phyloP scores from a whole-genome alignment of 2,329 filamentous ascomycete species.

The Colletotrichum sp. region DNA sequence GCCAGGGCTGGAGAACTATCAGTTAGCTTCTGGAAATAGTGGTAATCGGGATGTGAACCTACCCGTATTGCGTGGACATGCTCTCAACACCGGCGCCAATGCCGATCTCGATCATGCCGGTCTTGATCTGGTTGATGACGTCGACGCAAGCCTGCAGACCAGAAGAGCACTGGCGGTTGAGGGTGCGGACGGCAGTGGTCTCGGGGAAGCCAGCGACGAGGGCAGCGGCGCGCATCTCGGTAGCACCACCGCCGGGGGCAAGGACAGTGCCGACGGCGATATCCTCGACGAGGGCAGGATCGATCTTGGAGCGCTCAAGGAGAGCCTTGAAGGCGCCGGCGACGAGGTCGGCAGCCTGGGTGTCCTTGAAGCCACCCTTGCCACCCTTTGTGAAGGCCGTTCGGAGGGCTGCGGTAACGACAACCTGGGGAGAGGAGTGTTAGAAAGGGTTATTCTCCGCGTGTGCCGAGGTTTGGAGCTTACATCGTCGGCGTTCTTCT shows the following conservation, averaged over 20 bases:
- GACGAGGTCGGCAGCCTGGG: constrained; percentile 83
- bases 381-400: constrained; percentile 92
- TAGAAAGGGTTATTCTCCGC: constrained; percentile 18
- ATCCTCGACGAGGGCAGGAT: constrained; percentile 88
- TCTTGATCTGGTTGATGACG: constrained; percentile 88
- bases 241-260: constrained; percentile 90
- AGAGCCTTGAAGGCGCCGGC: constrained; percentile 82
- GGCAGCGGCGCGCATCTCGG: constrained; percentile 92
- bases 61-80: constrained; percentile 94
- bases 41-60: constrained; percentile 33
- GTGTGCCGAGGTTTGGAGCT: background rate
- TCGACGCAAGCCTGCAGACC: constrained; percentile 93
- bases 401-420: constrained; percentile 90
- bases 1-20: constrained; percentile 59
- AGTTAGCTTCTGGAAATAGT: background rate
- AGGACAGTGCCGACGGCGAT: constrained; percentile 92
- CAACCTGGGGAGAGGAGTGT: constrained; percentile 61
- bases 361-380: constrained; percentile 96
- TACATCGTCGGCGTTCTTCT: constrained; percentile 73
- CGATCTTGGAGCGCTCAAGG: constrained; percentile 84
- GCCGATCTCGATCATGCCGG: constrained; percentile 94
- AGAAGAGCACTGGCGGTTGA: constrained; percentile 95
- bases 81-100: constrained; percentile 95
- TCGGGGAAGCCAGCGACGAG: constrained; percentile 92
- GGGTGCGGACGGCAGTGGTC: constrained; percentile 79